A percentile compares a stretch with the other conserved stretches of the same genome.
Evolutionary conservation across 441 rosid species (phyloP).

Genomic region (Adansonia madagascariensis): DNA sequence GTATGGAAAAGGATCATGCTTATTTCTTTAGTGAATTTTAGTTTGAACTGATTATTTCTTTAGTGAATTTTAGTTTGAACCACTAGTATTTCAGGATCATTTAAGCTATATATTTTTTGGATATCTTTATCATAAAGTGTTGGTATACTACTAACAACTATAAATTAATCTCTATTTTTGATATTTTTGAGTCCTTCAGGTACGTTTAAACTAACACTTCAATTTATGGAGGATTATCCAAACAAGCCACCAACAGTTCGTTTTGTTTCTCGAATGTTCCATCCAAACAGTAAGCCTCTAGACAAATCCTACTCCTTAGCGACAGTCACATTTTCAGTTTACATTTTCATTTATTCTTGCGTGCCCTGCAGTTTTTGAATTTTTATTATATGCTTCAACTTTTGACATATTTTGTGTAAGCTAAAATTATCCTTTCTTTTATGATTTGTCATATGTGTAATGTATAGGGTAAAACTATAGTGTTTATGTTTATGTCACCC

Average conservation of each 20-base stretch:
- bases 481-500: background rate
- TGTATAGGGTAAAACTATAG: background rate
- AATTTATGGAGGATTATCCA: constrained; percentile 71
- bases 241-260: constrained; percentile 73
- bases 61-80: background rate
- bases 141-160: background rate
- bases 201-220: constrained; percentile 67
- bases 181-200: constrained; percentile 43
- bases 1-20: background rate
- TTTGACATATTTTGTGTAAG: background rate
- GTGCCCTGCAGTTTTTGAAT: background rate
- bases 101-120: background rate
- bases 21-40: background rate
- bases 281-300: constrained; percentile 65
- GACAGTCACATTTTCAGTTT: background rate
- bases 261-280: constrained; percentile 79
- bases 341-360: background rate
- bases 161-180: background rate
- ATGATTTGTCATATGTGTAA: background rate
- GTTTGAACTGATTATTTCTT: background rate
- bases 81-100: background rate
- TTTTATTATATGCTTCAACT: background rate
- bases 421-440: background rate
- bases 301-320: background rate
- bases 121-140: background rate